Evolutionary conservation across 495 filamentous ascomycete species (phyloP).

Genomic region (Xylaria acuta): DNA sequence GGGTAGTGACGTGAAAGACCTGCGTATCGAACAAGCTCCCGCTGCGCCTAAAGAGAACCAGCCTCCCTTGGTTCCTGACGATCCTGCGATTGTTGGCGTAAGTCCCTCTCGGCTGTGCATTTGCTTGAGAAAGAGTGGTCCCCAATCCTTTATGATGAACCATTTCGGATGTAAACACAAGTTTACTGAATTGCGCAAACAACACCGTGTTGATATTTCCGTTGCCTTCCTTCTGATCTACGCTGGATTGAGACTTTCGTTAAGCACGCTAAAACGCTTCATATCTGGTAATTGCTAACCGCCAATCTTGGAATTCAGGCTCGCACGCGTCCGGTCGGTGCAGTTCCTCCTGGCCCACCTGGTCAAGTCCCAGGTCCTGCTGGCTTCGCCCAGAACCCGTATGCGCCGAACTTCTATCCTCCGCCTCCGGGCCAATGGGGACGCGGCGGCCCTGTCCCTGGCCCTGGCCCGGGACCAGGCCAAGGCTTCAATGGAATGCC

Average conservation of each 20-base stretch:
- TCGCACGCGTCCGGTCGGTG: constrained; percentile 46
- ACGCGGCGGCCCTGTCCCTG: constrained; percentile 59
- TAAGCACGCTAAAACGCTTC: constrained; percentile 33
- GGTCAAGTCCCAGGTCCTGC: constrained; percentile 55
- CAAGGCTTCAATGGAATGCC: constrained; percentile 53
- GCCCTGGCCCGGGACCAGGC: constrained; percentile 42
- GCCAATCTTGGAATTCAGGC: constrained; percentile 34
- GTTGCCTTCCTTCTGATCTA: constrained; percentile 99
- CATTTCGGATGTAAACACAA: constrained; percentile 82
- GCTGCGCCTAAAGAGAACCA: constrained; percentile 69
- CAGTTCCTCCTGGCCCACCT: constrained; percentile 38
- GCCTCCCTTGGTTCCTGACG: constrained; percentile 82
- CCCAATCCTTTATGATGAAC: constrained; percentile 70
- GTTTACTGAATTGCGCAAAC: constrained; percentile 88
- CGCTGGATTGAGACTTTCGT: constrained; percentile 19
- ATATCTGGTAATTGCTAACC: constrained; percentile 21
- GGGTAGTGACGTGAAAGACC: constrained; percentile 97
- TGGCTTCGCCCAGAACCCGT: constrained; percentile 60
- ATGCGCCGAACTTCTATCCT: constrained; percentile 52
- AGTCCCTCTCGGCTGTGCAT: constrained; percentile 53
- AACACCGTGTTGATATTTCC: constrained; percentile 88
- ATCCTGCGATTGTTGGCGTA: constrained; percentile 97
- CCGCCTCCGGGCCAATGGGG: constrained; percentile 61
- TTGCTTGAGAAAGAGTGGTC: constrained; percentile 8
- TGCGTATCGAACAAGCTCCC: constrained; percentile 83